Evolutionary conservation across 495 filamentous ascomycete genomes (phyloP), one percentile per base, ranked within the genome.

Genomic region (Xylaria castorea): DNA sequence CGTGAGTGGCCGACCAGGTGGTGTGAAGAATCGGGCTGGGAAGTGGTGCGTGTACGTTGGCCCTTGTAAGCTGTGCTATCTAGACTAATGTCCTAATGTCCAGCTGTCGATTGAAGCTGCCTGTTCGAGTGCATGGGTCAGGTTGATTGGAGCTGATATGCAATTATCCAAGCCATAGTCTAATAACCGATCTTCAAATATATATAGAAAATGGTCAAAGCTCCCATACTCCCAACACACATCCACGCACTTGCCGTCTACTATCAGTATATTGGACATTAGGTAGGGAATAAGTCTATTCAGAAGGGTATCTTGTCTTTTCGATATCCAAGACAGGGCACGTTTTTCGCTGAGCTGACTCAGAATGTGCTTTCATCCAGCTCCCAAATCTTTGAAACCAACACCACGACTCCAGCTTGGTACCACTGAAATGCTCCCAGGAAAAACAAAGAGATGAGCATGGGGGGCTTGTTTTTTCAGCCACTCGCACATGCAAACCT

Each of bases 31-130:
- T 36, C 38, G 46, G 58, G 32, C 25, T 27, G 38, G 22, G 25
- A 9, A 32, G 51, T 58, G 18, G 25, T 57, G 61, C 36, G 40
- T 14, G 30, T 66, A 44, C 42, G 46, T 66, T 3, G 14, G 40
- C 53, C 50, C 46, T 40, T 55, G 25, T 57, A 48, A 32, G 60
- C 51, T 60, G 38, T 27, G 53, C 53, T 44, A 34, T 3, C 36
- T n/a, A n/a, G n/a, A n/a, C n/a, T 18, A 66, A 40, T 36, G 32
- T 63, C 32, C 30, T 18, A 36, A 25, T 57, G 34, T 68, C 58
- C 58, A 61, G 58, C 34, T 61, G 66, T 50, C 66, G 34, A 68
- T 68, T 68, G 32, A 57, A 51, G 66, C 48, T 68, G 66, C 66
- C 66, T 68, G 50, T 44, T 53, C 44, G 42, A 18, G 34, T 61